Conservation (phyloP, 139 green algal species). For the Micromonas commoda region DNA sequence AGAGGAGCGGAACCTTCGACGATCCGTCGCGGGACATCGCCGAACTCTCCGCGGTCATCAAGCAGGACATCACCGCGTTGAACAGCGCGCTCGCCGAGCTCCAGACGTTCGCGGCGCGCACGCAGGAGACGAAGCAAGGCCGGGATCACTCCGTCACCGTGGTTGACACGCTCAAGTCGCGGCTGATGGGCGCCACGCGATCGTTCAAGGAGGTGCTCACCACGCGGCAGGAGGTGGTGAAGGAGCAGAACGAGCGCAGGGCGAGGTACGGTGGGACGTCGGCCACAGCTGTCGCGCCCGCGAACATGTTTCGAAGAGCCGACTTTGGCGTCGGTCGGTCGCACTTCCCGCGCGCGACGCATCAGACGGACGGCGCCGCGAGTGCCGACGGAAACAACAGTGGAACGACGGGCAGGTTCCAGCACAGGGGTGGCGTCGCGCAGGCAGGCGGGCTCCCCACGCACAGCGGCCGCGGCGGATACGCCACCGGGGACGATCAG, state of each 20-base stretch:
- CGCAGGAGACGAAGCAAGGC: conserved; percentile 61
- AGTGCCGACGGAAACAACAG: too few relatives aligned
- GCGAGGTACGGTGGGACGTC: conserved; percentile 31
- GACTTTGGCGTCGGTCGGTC: too few relatives aligned
- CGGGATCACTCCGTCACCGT: conserved; percentile 73
- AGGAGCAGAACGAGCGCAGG: conserved; percentile 51
- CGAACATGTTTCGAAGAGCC: background rate
- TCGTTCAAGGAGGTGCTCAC: conserved; percentile 94
- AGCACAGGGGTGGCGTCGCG: too few relatives aligned
- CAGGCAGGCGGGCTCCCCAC: background rate
- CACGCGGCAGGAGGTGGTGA: conserved; percentile 78
- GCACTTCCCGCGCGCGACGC: background rate
- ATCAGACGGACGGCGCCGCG: too few relatives aligned
- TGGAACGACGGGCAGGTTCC: too few relatives aligned
- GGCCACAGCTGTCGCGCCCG: background rate
- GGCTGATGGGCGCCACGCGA: conserved; percentile 77
- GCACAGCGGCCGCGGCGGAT: background rate
- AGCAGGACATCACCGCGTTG: conserved; percentile 62
- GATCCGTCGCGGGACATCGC: conserved; percentile 88
- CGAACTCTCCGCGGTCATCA: conserved; percentile 56
- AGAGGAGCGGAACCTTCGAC: conserved; percentile 94
- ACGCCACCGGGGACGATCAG: background rate
- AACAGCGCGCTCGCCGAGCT: conserved; percentile 76
- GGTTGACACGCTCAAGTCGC: conserved; percentile 72
- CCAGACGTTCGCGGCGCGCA: conserved; percentile 46